A percentile compares a stretch with the other conserved stretches of the same genome.
Evolutionary conservation across 208 protist genomes (phyloP).

Genomic region (Leishmania guyanensis): DNA sequence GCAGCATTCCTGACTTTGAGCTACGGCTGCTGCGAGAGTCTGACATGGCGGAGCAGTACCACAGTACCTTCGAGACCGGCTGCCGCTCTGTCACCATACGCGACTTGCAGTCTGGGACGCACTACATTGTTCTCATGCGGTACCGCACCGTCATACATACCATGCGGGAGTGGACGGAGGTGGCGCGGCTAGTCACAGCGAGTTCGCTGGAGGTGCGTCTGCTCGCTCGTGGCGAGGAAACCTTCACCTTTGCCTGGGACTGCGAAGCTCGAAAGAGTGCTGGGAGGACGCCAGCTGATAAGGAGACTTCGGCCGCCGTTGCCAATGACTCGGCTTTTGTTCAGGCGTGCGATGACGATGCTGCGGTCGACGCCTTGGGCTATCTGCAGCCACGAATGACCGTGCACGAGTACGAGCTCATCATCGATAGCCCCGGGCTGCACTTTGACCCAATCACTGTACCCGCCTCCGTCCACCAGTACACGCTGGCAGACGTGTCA

Average conservation of each 20-base stretch:
- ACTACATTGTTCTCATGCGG: conserved; percentile 85
- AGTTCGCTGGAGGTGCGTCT: conserved; percentile 59
- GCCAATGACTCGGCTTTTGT: not conserved
- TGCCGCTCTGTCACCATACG: conserved; percentile 70
- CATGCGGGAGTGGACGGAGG: conserved; percentile 76
- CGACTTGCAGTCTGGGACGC: conserved; percentile 62
- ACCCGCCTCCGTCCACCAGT: conserved; percentile 26
- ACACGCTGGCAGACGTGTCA: conserved; percentile 65
- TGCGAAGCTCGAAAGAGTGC: conserved; percentile 11
- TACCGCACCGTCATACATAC: conserved; percentile 85
- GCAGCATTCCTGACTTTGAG: conserved; percentile 66
- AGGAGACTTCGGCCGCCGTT: conserved; percentile 2
- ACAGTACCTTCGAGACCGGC: conserved; percentile 32
- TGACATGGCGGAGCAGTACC: conserved; percentile 63
- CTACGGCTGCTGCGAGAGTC: conserved; percentile 74
- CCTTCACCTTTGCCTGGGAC: conserved; percentile 67
- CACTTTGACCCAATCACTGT: conserved; percentile 30
- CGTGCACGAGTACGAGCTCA: conserved; percentile 38
- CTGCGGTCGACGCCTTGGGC: conserved; percentile 7
- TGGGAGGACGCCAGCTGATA: conserved; percentile 10
- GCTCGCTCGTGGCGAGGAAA: conserved; percentile 78
- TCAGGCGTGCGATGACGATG: conserved; percentile 7
- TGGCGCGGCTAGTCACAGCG: conserved; percentile 80
- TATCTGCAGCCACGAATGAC: conserved; percentile 27
- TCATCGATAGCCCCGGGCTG: conserved; percentile 24